A percentile compares a stretch with the other conserved stretches of the same genome.
phyloP scores from a whole-genome alignment of 2,329 filamentous ascomycete genomes.

The Fusarium sp. region DNA sequence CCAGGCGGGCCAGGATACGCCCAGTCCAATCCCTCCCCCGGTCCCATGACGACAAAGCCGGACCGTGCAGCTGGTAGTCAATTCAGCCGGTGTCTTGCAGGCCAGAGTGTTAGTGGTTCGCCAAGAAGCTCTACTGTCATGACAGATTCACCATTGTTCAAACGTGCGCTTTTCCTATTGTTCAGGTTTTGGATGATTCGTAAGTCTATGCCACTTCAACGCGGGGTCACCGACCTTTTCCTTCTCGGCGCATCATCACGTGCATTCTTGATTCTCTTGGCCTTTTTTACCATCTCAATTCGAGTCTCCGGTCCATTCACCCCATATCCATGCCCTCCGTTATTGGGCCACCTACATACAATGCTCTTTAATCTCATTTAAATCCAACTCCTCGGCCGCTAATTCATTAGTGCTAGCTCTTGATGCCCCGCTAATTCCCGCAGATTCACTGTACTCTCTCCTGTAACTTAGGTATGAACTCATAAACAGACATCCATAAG shows the following conservation, averaged over 20 bases:
- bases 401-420: background rate
- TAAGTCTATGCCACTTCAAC: background rate
- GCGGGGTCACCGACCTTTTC: slow-evolving; percentile 4
- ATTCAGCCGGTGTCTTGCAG: slow-evolving; percentile 38
- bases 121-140: slow-evolving; percentile 15
- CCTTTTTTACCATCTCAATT: background rate
- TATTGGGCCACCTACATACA: background rate
- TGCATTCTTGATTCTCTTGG: slow-evolving; percentile 9
- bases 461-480: background rate
- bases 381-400: slow-evolving; percentile 10
- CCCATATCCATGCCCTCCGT: background rate
- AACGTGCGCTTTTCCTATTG: slow-evolving; percentile 26
- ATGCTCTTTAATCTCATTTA: slow-evolving; percentile 10
- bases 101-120: slow-evolving; percentile 34
- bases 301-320: background rate
- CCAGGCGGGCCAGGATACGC: slow-evolving; percentile 1
- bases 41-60: slow-evolving; percentile 41
- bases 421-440: slow-evolving; percentile 6
- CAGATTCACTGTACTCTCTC: background rate
- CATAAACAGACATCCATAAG: slow-evolving; percentile 1
- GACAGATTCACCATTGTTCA: background rate
- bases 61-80: slow-evolving; percentile 30
- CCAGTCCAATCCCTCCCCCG: slow-evolving; percentile 9
- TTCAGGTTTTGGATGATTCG: slow-evolving; percentile 35
- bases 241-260: slow-evolving; percentile 16